A percentile compares a stretch with the other conserved stretches of the same genome.
Evolutionary conservation across 768 basidiomycete genomes (phyloP).

Genomic region (Lepiota subincarnata): DNA sequence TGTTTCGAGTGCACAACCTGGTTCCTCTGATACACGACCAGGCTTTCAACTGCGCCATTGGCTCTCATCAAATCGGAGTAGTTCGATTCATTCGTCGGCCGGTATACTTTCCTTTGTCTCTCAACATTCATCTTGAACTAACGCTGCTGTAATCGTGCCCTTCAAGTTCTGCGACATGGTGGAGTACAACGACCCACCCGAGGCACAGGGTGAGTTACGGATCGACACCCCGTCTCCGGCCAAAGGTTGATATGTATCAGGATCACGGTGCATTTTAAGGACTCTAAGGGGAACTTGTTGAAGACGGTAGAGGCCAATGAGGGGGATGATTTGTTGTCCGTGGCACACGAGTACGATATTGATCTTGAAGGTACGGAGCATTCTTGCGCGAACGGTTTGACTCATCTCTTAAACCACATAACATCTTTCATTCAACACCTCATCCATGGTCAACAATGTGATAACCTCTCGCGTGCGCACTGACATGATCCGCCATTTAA

Average conservation of each 20-base stretch:
- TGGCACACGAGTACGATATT: constrained; percentile 94
- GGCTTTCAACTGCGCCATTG: background rate
- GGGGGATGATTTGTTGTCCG: constrained; percentile 85
- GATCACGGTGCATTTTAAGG: constrained; percentile 86
- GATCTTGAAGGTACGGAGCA: constrained; percentile 80
- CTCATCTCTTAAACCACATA: background rate
- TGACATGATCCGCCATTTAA: background rate
- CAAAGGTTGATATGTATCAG: constrained; percentile 35
- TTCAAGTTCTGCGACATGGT: constrained; percentile 11
- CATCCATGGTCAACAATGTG: background rate
- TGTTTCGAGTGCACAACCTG: background rate
- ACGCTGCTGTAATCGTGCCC: background rate
- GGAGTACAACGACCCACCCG: constrained; percentile 14
- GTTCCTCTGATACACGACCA: background rate
- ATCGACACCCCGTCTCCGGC: background rate
- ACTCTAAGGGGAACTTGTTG: constrained; percentile 77
- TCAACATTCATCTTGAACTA: background rate
- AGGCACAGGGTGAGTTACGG: constrained; percentile 16
- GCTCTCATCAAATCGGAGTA: background rate
- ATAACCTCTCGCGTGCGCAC: background rate
- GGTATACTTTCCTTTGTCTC: background rate
- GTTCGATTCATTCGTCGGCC: constrained; percentile 3
- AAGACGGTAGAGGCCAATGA: constrained; percentile 91
- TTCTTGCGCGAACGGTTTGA: background rate
- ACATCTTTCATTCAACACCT: background rate